Conservation (phyloP, 352 stramenopile genomes). For the Phytopythium cucurbitacearum region DNA sequence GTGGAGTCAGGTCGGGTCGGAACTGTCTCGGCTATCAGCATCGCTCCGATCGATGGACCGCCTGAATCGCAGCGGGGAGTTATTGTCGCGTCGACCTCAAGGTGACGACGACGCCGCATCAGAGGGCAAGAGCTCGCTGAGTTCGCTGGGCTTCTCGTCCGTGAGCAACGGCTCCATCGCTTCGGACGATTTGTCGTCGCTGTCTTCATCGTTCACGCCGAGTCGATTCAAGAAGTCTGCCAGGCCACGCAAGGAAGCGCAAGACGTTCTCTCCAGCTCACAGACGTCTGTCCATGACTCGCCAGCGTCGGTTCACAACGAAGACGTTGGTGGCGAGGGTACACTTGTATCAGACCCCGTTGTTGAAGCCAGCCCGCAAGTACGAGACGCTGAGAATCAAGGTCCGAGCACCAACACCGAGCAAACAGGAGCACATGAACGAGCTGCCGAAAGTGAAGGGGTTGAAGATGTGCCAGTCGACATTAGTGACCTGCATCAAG, state of each 20-base stretch:
- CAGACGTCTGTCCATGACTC: background rate
- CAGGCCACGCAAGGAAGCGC: slow-evolving; percentile 1
- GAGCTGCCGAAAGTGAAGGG: too few species aligned
- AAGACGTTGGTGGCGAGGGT: too few species aligned
- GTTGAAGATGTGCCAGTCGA: too few species aligned
- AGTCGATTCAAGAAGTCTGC: slow-evolving; percentile 10
- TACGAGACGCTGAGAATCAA: too few species aligned
- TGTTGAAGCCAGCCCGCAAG: too few species aligned
- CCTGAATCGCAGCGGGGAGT: background rate
- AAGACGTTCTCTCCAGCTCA: background rate
- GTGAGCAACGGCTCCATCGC: slow-evolving; percentile 38
- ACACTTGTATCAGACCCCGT: too few species aligned
- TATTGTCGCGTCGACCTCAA: background rate
- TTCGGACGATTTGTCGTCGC: slow-evolving; percentile 50
- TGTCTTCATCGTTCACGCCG: slow-evolving; percentile 51
- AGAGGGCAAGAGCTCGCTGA: slow-evolving; percentile 24
- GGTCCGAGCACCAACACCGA: too few species aligned
- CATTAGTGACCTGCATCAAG: background rate
- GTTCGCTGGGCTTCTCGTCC: slow-evolving; percentile 60
- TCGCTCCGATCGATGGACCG: slow-evolving; percentile 11
- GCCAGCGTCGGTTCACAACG: too few species aligned
- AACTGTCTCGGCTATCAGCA: slow-evolving; percentile 17
- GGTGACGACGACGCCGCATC: slow-evolving; percentile 8
- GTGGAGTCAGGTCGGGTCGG: background rate
- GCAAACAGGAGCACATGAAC: too few species aligned